Percentiles rank a stretch among this genome's conserved stretches.
Evolutionary conservation across 2,329 filamentous ascomycete genomes (phyloP).

Genomic region (Fusarium sacchari): DNA sequence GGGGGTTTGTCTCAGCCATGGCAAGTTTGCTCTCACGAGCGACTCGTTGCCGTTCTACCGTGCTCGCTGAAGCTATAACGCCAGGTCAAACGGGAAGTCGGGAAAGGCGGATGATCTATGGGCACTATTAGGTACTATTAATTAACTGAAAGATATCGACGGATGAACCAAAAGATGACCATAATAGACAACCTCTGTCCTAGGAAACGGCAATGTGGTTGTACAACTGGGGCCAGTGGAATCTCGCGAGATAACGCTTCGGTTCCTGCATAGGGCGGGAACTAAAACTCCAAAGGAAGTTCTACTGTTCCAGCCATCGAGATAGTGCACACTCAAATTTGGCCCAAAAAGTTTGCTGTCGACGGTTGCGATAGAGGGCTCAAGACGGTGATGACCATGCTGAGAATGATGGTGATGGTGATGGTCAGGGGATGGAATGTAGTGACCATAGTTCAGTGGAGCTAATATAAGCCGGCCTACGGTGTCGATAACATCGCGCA

Average conservation of each 20-base stretch:
- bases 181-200: not conserved
- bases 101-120: not conserved
- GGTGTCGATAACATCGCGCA: not conserved
- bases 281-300: not conserved
- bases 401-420: conserved; percentile 4
- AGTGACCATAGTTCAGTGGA: conserved; percentile 6
- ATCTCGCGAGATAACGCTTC: not conserved
- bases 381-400: not conserved
- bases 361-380: not conserved
- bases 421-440: conserved; percentile 31
- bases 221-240: not conserved
- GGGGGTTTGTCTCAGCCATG: not conserved
- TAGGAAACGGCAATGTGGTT: not conserved
- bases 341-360: not conserved
- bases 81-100: not conserved
- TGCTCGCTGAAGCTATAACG: not conserved
- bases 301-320: not conserved
- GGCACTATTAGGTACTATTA: not conserved
- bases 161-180: not conserved
- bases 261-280: not conserved
- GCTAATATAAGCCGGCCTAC: not conserved
- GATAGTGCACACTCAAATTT: not conserved
- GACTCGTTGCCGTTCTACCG: not conserved
- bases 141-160: not conserved
- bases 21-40: not conserved